Base-by-base conservation (phyloP, 2,329 filamentous ascomycete genomes). In the Microdochium paspali region DNA sequence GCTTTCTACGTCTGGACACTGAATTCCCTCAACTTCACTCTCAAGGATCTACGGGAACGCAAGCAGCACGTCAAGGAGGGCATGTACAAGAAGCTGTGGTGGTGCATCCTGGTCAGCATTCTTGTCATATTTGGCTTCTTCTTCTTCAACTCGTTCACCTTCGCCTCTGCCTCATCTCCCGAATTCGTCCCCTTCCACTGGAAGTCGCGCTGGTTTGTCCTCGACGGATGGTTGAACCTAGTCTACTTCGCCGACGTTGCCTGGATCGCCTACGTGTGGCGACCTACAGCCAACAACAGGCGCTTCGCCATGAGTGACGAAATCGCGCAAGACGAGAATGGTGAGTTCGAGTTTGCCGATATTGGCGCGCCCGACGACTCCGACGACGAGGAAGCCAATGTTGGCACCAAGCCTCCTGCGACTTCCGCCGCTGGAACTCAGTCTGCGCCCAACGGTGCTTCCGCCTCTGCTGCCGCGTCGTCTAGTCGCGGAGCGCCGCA, bases 61-160 rank as follows among this genome's bases (percentile, higher is more conserved):
- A 96, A 95, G 68, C 93, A 98, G 68, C 85, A 87, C 58, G 84
- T 85, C 58, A 98, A 98, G 65, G 89, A 90, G 44, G 68, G 80
- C 67, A 98, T 98, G 94, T 98, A 97, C 70, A 90, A 87, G 70
- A 95, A 94, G 66, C 80, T 98, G 13, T 98, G 94, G 90, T 98
- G 90, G 90, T 91, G 89, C 64, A 95, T 98, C 50, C 75, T 98
- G 43, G 74, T 80, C 53, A 95, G 87, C 63, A 95, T 98, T 62
- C 71, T 97, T 44, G 88, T 97, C 57, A 96, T 97, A 57, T 98
- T 98, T 58, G 90, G 77, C 49, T 98, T 98, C 72, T 96, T 98
- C 75, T 97, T 98, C 73, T 84, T 97, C 73, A 97, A 96, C 73
- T 94, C 87, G 56, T 90, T 96, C 67, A 89, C 87, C 1, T 95